Base-by-base conservation (phyloP, 331 rosid genomes). In the Malus hybrid region DNA sequence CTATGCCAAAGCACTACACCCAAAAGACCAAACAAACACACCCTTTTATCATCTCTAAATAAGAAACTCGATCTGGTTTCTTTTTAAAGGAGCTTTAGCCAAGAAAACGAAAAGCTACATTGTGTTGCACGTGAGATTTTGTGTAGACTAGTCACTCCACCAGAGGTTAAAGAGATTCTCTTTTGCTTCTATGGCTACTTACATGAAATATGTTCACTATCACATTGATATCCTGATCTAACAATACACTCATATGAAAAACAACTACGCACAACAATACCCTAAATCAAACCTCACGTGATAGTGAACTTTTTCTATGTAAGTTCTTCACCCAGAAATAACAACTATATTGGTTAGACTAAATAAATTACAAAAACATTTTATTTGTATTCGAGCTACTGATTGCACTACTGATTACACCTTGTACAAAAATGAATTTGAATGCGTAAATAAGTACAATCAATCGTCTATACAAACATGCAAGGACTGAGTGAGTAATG, bases 71-170 rank as follows among this genome's bases (percentile, higher is more conserved):
- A 9, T 55, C 75, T 71, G 12, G 24, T 33, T 48, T 48, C 78
- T 44, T 71, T 79, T 83, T 81, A 78, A 74, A 67, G 26, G 77
- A 30, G 68, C 61, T n/a, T 68, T 57, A 56, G 77, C 74, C 72
- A 48, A 83, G 77, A 26, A 57, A 83, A 71, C 77, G 78, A 82
- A 86, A 82, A 82, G 82, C 85, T 89, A 86, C 92, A 88, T 82
- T 13, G 3, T 19, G n/a, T 65, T 75, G 88, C 97, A 89, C 90
- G 91, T 91, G 93, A 89, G 89, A 75, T 61, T 78, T 76, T 76
- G 75, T 73, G 81, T 78, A 82, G 80, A 78, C 82, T 79, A 67
- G 74, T 80, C 73, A 65, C 81, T 82, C 32, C 70, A 79, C 32
- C 53, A 77, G 34, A 64, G 78, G 73, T 46, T 14, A 9, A 19